Base-by-base conservation (phyloP, 2,329 filamentous ascomycete genomes). In the Scedosporium boydii region DNA sequence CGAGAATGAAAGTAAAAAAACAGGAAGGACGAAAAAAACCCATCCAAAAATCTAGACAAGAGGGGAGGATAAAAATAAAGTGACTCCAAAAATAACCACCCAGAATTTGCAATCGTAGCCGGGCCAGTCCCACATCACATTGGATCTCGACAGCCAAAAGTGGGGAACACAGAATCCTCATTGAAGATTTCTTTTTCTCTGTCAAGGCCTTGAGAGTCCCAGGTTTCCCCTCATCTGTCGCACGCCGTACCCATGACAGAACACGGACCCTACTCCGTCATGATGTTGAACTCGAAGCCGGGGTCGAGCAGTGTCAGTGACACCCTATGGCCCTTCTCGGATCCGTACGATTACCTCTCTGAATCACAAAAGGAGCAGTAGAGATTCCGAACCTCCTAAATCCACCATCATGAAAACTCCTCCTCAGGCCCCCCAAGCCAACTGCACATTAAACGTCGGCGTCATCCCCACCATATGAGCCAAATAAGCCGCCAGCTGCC, bases 401-500 rank as follows among this genome's bases (percentile, higher is more conserved):
- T 56, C 51, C 51, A 18, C n/a, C 27, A 27, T 21, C n/a, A 16
- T 27, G 14, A 56, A 21, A 21, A 56, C 26, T 14, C 51, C 16
- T 4, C 18, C 4, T 26, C 26, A 60, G 26, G 42, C 59, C 18
- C 59, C 18, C 70, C 70, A 74, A 12, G 75, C 69, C 55, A 77
- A 67, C 65, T 77, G 74, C 14, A 80, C 75, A 55, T 70, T 72
- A 66, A 81, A 80, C 7, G 74, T 78, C 6, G 78, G 76, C 41
- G 78, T 71, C 23, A 67, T 68, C 12, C 69, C 79, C 66, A 83
- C 76, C 27, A 87, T 78, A 70, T 90, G 87, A 57, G 81, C 78
- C 66, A 95, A 73, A 73, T 93, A 93, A 0, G 87, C 87, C 64
- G 82, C 81, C 65, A 95, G 72, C 74, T 93, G 89, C 65, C 85